Base-by-base conservation (phyloP, 768 basidiomycete species). In the Collybiopsis luxurians region DNA sequence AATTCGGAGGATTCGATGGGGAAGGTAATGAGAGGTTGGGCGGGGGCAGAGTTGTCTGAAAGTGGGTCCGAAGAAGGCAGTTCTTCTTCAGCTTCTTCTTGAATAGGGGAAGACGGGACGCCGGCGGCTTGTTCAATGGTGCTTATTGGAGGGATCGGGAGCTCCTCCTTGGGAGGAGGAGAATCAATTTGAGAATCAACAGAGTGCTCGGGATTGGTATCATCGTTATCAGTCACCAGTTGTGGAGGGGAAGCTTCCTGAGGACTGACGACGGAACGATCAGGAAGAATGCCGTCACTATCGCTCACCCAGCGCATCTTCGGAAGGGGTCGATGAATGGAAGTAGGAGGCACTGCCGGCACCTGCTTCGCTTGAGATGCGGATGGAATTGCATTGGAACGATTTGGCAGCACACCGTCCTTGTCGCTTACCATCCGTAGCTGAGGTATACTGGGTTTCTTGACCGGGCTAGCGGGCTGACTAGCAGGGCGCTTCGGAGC, bases 351-450 rank as follows among this genome's bases (percentile, higher is more conserved):
- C 13, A 31, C 12, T 19, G 28, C 21, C 30, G 19, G 10, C 48
- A 11, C 21, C n/a, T 30, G 15, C 30, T 31, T n/a, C 21, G 28
- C 28, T 15, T 49, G 28, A 19, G 31, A 36, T 7, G n/a, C 38
- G 26, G 36, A 24, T 11, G 23, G n/a, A 9, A n/a, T n/a, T 51
- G 34, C 23, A 38, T 17, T 36, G n/a, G 43, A 31, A 24, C 53
- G 53, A 30, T 2, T 44, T 10, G 53, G 42, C 27, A 36, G 6
- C 2, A 39, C 4, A 26, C 36, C 40, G 27, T 54, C 53, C 12
- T 42, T 42, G 3, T 54, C 53, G 17, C 26, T 45, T 9, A 54
- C 53, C 53, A 54, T 44, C 28, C 53, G 53, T 15, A 54, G 19
- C 21, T 27, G 26, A 3, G 40, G n/a, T 4, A 28, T 27, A 19